Conservation (phyloP, 192 early-diverging fungal genomes). For the Chytriomyces sp. region DNA sequence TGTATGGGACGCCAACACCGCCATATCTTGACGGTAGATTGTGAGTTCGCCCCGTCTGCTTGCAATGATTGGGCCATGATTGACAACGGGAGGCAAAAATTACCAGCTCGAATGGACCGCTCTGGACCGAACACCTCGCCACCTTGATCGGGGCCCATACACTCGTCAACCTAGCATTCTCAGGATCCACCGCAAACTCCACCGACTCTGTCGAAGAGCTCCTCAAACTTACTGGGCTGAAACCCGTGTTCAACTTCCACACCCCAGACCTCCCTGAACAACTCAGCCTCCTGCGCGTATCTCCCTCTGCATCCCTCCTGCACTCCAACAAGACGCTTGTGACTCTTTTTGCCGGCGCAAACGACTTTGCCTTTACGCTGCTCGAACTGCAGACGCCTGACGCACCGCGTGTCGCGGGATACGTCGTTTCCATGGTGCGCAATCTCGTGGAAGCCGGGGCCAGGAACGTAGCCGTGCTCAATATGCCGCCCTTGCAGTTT, state of each 20-base stretch:
- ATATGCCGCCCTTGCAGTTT: background rate
- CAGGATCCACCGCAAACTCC: background rate
- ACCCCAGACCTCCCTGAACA: background rate
- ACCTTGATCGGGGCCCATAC: background rate
- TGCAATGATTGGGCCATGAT: background rate
- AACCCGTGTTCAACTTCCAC: background rate
- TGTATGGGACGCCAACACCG: constrained; percentile 19
- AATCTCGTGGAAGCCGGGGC: background rate
- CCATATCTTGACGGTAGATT: constrained; percentile 40
- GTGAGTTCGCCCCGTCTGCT: too few relatives aligned
- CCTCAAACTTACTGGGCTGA: background rate
- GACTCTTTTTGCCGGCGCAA: background rate
- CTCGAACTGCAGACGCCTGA: background rate
- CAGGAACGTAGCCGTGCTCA: background rate
- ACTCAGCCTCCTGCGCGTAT: background rate
- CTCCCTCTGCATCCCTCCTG: background rate
- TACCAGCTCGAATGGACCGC: constrained; percentile 38
- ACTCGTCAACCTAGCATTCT: background rate
- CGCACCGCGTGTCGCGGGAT: background rate
- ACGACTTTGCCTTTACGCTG: background rate
- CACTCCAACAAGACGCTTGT: background rate
- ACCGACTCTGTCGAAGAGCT: background rate
- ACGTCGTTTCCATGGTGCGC: background rate
- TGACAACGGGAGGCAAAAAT: background rate
- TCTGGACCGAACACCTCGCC: constrained; percentile 35